Evolutionary conservation across 768 basidiomycete genomes (phyloP).

Genomic region (Rhodotorula paludigena): DNA sequence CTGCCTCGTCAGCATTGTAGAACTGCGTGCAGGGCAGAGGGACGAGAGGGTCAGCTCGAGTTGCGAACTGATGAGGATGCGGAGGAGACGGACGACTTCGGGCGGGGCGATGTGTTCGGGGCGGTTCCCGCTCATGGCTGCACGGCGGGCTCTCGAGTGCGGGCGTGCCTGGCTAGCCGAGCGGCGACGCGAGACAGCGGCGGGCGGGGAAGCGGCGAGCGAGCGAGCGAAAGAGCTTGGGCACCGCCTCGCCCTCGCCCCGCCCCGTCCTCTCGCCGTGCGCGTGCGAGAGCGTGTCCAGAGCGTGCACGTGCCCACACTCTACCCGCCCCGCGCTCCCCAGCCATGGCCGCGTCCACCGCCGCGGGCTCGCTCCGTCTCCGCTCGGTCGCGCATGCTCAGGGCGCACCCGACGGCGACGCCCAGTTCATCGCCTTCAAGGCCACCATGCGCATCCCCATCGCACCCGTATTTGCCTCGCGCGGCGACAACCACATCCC

Average conservation of each 20-base stretch:
- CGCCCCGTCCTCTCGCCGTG: too few relatives aligned
- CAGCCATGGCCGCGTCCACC: background rate
- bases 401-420: background rate
- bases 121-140: constrained; percentile 46
- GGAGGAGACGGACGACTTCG: constrained; percentile 65
- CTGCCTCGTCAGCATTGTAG: constrained; percentile 90
- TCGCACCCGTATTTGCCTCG: constrained; percentile 34
- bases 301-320: background rate
- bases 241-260: too few relatives aligned
- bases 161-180: too few relatives aligned
- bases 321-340: background rate
- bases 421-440: constrained; percentile 40
- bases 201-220: too few relatives aligned
- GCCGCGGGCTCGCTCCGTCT: constrained; percentile 17
- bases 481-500: constrained; percentile 33
- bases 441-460: constrained; percentile 39
- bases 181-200: too few relatives aligned
- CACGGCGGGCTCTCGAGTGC: background rate
- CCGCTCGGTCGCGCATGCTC: background rate
- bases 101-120: constrained; percentile 85
- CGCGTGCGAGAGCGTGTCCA: too few relatives aligned
- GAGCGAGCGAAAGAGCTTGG: too few relatives aligned
- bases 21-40: constrained; percentile 57
- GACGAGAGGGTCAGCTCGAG: constrained; percentile 5
- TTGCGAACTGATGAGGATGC: background rate